Evolutionary conservation across 2,329 filamentous ascomycete species (phyloP).

Genomic region (Trichoderma koningiopsis): DNA sequence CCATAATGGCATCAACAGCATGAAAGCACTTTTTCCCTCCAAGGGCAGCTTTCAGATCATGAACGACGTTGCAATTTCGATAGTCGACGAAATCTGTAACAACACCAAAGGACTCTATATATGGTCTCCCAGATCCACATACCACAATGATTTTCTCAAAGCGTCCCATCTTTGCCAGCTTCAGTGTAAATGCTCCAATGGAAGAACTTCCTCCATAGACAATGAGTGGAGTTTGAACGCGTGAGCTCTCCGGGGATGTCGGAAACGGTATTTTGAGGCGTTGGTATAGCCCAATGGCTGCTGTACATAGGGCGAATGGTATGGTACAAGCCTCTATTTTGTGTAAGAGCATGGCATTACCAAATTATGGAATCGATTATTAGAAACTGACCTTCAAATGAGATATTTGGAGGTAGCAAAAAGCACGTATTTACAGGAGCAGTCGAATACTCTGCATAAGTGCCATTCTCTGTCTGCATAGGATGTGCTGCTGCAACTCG

Average conservation of each 20-base stretch:
- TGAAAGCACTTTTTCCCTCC: too few species aligned
- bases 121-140: constrained; percentile 2
- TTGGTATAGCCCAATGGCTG: background rate
- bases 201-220: background rate
- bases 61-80: too few species aligned
- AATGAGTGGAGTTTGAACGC: background rate
- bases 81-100: background rate
- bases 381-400: too few species aligned
- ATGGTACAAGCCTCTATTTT: background rate
- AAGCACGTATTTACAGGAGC: constrained; percentile 3
- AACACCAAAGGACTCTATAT: background rate
- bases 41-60: too few species aligned
- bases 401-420: background rate
- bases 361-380: too few species aligned
- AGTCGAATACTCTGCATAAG: constrained; percentile 3
- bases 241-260: background rate
- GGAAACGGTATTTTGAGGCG: constrained; percentile 1
- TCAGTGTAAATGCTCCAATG: background rate
- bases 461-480: constrained; percentile 4
- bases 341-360: background rate
- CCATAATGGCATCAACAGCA: too few species aligned
- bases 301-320: background rate
- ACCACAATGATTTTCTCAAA: background rate
- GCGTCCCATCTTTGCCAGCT: background rate
- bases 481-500: background rate